Percentiles rank a stretch among this genome's conserved stretches.
phyloP scores from a whole-genome alignment of 306 rosid species.

The Corylus avellana region DNA sequence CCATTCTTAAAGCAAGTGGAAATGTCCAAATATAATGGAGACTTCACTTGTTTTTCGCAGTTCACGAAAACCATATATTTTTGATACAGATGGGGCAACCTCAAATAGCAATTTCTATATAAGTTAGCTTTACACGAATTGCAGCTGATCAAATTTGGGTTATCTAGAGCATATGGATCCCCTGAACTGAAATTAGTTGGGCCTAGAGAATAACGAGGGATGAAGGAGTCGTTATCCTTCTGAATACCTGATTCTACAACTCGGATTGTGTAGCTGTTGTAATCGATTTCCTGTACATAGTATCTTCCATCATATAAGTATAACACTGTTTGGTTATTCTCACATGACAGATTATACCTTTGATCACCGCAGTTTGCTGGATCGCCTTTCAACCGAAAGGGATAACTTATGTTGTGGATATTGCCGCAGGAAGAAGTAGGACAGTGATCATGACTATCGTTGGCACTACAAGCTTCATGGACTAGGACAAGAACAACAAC shows the following conservation, averaged over 20 bases:
- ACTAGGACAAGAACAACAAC: background rate
- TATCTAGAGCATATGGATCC: background rate
- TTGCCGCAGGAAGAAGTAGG: slow-evolving; percentile 18
- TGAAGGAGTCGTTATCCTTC: background rate
- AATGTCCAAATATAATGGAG: slow-evolving; percentile 15
- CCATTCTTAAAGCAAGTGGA: background rate
- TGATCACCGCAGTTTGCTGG: background rate
- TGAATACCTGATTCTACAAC: slow-evolving; percentile 9
- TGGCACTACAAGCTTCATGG: background rate
- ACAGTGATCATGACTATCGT: background rate
- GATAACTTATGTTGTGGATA: slow-evolving; percentile 23
- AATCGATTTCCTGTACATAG: slow-evolving; percentile 34
- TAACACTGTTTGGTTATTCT: slow-evolving; percentile 14
- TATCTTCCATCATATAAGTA: background rate
- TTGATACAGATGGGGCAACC: too few relatives aligned
- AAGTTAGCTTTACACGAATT: too few relatives aligned
- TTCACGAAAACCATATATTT: background rate
- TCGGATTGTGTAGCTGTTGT: slow-evolving; percentile 7
- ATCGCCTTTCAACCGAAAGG: slow-evolving; percentile 25
- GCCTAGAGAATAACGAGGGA: background rate
- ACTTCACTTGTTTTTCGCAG: background rate
- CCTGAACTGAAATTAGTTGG: background rate
- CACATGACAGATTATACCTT: slow-evolving; percentile 4
- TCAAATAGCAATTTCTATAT: too few relatives aligned
- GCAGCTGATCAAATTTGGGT: too few relatives aligned